phyloP scores from a whole-genome alignment of 257 asterid genomes.

The Cruciata laevipes region DNA sequence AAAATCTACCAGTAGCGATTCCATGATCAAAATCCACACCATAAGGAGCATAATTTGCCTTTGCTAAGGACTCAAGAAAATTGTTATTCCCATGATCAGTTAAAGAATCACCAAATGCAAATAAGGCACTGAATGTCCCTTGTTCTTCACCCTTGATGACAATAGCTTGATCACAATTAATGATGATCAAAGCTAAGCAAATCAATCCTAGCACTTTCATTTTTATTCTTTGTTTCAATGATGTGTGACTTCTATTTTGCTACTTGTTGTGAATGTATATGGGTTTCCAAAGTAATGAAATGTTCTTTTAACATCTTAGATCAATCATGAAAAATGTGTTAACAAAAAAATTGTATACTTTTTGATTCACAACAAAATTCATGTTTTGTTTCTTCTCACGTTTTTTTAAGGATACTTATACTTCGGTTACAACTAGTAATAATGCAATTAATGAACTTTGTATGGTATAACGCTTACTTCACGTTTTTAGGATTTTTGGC shows the following conservation, averaged over 20 bases:
- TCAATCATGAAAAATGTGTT: neutral
- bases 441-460: neutral
- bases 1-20: conserved; percentile 63
- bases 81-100: conserved; percentile 73
- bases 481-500: no score
- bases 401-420: neutral
- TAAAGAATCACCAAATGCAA: conserved; percentile 65
- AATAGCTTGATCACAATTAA: conserved; percentile 1
- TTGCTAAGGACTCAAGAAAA: conserved; percentile 50
- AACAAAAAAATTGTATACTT: no score
- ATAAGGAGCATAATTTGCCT: conserved; percentile 66
- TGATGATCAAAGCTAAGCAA: neutral
- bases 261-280: no score
- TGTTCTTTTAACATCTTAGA: neutral
- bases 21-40: conserved; percentile 55
- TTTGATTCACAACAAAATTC: neutral
- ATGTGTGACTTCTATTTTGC: neutral
- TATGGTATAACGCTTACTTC: no score
- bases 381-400: neutral
- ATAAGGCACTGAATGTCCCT: conserved; percentile 35
- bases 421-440: neutral
- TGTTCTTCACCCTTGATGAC: neutral
- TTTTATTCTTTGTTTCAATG: no score
- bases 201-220: neutral
- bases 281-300: no score